These are phyloP conservation scores for Trichothecium sympodiale DNA, from an alignment of 2,329 filamentous ascomycete genomes.

Conservation along the genomic window DNA sequence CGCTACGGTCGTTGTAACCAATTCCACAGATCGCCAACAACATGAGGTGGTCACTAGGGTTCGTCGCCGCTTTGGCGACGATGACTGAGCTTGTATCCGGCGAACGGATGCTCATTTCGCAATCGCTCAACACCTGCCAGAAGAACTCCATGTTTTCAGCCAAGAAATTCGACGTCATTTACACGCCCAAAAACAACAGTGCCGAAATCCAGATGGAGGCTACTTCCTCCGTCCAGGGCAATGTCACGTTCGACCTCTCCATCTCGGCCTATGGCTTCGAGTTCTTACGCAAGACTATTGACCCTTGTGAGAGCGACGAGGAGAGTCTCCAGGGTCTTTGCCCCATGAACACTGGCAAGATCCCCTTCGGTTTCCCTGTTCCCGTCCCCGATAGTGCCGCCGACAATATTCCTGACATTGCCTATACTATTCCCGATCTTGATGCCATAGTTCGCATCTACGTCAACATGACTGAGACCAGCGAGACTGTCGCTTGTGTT, in stretches of 20 bases:
- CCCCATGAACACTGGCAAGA: conserved; percentile 78
- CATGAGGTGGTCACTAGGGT: conserved; percentile 36
- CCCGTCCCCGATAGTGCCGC: conserved; percentile 45
- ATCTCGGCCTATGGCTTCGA: conserved; percentile 76
- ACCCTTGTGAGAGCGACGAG: conserved; percentile 60
- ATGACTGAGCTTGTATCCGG: conserved; percentile 40
- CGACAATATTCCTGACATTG: conserved; percentile 64
- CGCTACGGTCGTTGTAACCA: no score
- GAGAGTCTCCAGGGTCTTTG: conserved; percentile 61
- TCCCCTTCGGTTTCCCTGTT: conserved; percentile 64
- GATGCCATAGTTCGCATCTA: conserved; percentile 76
- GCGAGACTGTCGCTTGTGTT: conserved; percentile 67
- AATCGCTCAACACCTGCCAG: conserved; percentile 77
- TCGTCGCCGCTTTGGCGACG: conserved; percentile 32
- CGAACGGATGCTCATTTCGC: conserved; percentile 63
- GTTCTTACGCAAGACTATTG: conserved; percentile 53
- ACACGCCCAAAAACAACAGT: conserved; percentile 64
- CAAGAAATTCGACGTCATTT: conserved; percentile 76
- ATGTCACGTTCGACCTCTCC: conserved; percentile 65
- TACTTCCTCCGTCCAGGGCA: conserved; percentile 71
- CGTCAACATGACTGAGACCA: conserved; percentile 58
- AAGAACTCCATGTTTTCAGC: conserved; percentile 76
- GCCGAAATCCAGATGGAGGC: conserved; percentile 67
- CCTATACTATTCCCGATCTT: conserved; percentile 82
- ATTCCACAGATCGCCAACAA: conserved; percentile 9